A percentile compares a stretch with the other conserved stretches of the same genome.
Evolutionary conservation across 2,329 filamentous ascomycete genomes (phyloP).

Genomic region (Ophiostoma fasciatum): DNA sequence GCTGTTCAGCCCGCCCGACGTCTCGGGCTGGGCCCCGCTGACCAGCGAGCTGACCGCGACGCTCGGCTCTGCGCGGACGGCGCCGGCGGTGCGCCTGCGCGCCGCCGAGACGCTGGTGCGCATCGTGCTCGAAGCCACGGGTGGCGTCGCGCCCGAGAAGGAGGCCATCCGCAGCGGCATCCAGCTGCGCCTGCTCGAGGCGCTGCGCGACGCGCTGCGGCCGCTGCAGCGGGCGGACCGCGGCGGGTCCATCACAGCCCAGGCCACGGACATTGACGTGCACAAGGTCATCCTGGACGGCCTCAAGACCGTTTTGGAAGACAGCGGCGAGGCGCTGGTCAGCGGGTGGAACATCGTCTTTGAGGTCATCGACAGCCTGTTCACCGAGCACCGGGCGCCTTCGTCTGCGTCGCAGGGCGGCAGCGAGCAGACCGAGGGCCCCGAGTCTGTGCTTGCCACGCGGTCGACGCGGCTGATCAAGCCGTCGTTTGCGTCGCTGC

Average conservation of each 20-base stretch:
- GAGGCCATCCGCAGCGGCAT: slow-evolving; percentile 41
- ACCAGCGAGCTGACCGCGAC: slow-evolving; percentile 37
- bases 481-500: slow-evolving; percentile 75
- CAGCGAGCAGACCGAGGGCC: slow-evolving; percentile 15
- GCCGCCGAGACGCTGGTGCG: slow-evolving; percentile 51
- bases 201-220: slow-evolving; percentile 46
- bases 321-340: slow-evolving; percentile 69
- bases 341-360: slow-evolving; percentile 80
- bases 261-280: slow-evolving; percentile 58
- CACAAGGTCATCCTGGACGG: slow-evolving; percentile 69
- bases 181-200: slow-evolving; percentile 56
- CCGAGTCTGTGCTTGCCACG: slow-evolving; percentile 27
- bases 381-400: slow-evolving; percentile 30
- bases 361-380: slow-evolving; percentile 70
- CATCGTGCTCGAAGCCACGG: slow-evolving; percentile 42
- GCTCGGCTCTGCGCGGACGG: slow-evolving; percentile 31
- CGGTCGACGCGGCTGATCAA: slow-evolving; percentile 64
- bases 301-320: slow-evolving; percentile 69
- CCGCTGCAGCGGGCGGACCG: slow-evolving; percentile 41
- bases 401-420: slow-evolving; percentile 18
- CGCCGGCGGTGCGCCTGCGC: slow-evolving; percentile 37
- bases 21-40: slow-evolving; percentile 64
- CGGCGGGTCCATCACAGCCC: slow-evolving; percentile 38
- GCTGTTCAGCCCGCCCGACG: slow-evolving; percentile 46
- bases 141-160: slow-evolving; percentile 36